phyloP scores from a whole-genome alignment of 2,329 filamentous ascomycete genomes.

The Penicillium sp. region DNA sequence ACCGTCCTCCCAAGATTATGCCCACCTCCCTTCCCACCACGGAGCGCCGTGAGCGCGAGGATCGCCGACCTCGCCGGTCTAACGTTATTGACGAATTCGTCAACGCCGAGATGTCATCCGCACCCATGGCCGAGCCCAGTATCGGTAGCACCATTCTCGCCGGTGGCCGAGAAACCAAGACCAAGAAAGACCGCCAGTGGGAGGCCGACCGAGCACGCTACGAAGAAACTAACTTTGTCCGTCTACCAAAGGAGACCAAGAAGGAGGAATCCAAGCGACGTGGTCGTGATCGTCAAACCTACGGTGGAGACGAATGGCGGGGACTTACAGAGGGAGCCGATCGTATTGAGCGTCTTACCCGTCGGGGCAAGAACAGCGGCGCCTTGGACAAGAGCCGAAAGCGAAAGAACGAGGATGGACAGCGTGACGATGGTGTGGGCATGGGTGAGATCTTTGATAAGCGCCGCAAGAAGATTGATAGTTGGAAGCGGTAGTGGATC shows the following conservation, averaged over 20 bases:
- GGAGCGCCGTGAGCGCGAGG: conserved; percentile 59
- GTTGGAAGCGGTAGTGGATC: conserved; percentile 37
- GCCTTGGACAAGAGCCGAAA: conserved; percentile 82
- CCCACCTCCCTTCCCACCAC: conserved; percentile 77
- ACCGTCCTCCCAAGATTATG: conserved; percentile 84
- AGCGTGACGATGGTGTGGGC: conserved; percentile 61
- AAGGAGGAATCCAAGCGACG: conserved; percentile 73
- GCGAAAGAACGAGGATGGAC: conserved; percentile 71
- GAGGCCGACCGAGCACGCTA: conserved; percentile 81
- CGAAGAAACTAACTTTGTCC: conserved; percentile 89
- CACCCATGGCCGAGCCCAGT: conserved; percentile 80
- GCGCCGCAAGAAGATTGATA: conserved; percentile 46
- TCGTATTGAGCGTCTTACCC: conserved; percentile 80
- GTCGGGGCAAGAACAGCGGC: conserved; percentile 60
- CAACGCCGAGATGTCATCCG: conserved; percentile 75
- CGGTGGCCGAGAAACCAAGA: conserved; percentile 77
- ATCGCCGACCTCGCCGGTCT: conserved; percentile 68
- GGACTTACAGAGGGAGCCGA: conserved; percentile 82
- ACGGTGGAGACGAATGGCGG: conserved; percentile 92
- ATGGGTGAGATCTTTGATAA: conserved; percentile 64
- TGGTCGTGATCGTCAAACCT: conserved; percentile 52
- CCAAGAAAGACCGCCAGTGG: conserved; percentile 69
- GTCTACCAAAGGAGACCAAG: conserved; percentile 82
- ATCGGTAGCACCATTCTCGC: conserved; percentile 86
- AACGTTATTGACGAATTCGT: conserved; percentile 91